Percentiles rank a stretch among this genome's conserved stretches.
Conservation (phyloP, 352 stramenopile species). For the Globisporangium abappressorium region DNA sequence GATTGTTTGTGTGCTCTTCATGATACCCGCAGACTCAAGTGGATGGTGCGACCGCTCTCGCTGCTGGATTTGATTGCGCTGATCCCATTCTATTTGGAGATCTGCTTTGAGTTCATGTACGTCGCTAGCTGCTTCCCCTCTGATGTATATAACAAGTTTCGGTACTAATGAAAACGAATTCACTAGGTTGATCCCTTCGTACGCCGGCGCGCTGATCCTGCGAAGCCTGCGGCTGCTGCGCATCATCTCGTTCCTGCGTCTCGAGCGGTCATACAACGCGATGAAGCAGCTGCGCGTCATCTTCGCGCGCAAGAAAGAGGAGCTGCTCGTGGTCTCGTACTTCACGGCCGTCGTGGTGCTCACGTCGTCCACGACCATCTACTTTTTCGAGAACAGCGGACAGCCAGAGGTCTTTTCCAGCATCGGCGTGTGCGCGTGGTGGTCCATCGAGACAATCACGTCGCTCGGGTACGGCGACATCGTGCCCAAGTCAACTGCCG, state of each 20-base stretch:
- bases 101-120: constrained; percentile 45
- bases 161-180: background rate
- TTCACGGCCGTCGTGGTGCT: constrained; percentile 52
- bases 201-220: constrained; percentile 43
- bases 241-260: constrained; percentile 52
- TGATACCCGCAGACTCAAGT: constrained; percentile 33
- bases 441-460: constrained; percentile 62
- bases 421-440: constrained; percentile 53
- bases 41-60: constrained; percentile 55
- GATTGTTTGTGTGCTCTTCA: background rate
- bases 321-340: constrained; percentile 60
- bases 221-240: constrained; percentile 55
- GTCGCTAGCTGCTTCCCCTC: background rate
- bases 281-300: constrained; percentile 55
- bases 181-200: constrained; percentile 23
- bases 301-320: constrained; percentile 57
- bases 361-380: constrained; percentile 58
- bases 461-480: constrained; percentile 67
- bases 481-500: constrained; percentile 41
- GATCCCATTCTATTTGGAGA: constrained; percentile 60
- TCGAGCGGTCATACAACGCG: constrained; percentile 62
- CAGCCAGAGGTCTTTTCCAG: constrained; percentile 50
- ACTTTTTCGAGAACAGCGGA: constrained; percentile 52
- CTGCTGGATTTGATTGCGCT: constrained; percentile 54
- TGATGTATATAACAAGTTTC: background rate